These are phyloP conservation scores for Camelina hispida DNA, from an alignment of 345 rosid genomes.

Conservation along the genomic window DNA sequence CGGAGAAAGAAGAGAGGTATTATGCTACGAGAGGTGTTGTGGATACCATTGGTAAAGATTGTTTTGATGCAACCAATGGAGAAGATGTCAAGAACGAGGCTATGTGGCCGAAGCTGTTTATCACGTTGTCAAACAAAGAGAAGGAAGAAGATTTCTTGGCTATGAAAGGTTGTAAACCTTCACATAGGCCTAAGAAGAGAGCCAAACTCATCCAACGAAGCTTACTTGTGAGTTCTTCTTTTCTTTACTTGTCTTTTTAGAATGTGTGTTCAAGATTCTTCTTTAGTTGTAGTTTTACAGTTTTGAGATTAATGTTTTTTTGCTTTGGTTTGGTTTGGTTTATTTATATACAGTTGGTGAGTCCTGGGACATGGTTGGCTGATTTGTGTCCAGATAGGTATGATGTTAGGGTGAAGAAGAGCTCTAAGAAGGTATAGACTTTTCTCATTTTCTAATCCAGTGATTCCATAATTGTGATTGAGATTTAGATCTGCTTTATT, in stretches of 20 bases:
- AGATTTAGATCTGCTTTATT: not conserved
- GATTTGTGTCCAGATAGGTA: conserved; percentile 88
- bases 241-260: too few species aligned
- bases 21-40: conserved; percentile 80
- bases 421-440: conserved; percentile 75
- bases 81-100: conserved; percentile 50
- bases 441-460: not conserved
- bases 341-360: conserved; percentile 65
- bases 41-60: conserved; percentile 63
- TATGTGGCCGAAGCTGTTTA: conserved; percentile 77
- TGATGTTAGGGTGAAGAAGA: conserved; percentile 88
- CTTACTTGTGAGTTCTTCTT: conserved; percentile 59
- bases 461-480: not conserved
- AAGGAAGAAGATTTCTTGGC: conserved; percentile 97
- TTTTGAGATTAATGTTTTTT: not conserved
- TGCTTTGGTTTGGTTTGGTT: conserved; percentile 11
- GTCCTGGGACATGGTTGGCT: conserved; percentile 93
- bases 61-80: conserved; percentile 51
- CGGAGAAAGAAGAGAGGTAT: conserved; percentile 78
- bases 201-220: conserved; percentile 87
- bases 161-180: conserved; percentile 91
- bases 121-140: conserved; percentile 77
- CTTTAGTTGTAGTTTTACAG: not conserved
- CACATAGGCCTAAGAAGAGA: conserved; percentile 93
- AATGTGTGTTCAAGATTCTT: not conserved